These are phyloP conservation scores for Neospermospora avenae DNA, from an alignment of 2,329 filamentous ascomycete species.

Conservation along the genomic window DNA sequence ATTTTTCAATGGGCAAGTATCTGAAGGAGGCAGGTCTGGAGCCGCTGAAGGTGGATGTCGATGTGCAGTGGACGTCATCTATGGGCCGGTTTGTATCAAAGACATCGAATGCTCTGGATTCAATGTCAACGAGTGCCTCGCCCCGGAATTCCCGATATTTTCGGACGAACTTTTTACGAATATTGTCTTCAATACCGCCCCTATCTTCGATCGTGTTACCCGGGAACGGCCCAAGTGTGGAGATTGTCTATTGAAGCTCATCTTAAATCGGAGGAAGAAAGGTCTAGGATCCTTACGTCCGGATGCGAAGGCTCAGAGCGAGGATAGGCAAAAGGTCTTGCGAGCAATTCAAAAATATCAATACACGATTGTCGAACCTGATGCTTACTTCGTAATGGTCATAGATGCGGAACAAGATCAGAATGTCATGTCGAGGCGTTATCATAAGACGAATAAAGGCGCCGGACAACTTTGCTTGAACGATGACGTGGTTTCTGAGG, in stretches of 20 bases:
- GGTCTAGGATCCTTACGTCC: not conserved
- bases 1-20: conserved; percentile 37
- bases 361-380: conserved; percentile 25
- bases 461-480: conserved; percentile 42
- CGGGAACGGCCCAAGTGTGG: conserved; percentile 40
- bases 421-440: conserved; percentile 37
- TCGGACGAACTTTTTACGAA: conserved; percentile 37
- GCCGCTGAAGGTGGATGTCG: conserved; percentile 39
- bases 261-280: conserved; percentile 33
- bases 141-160: conserved; percentile 40
- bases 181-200: conserved; percentile 39
- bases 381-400: conserved; percentile 42
- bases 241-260: conserved; percentile 42
- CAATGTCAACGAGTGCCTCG: conserved; percentile 41
- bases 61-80: conserved; percentile 43
- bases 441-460: conserved; percentile 35
- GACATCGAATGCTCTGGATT: conserved; percentile 41
- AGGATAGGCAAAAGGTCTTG: not conserved
- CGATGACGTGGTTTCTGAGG: conserved; percentile 42
- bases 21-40: conserved; percentile 40
- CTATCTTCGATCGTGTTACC: conserved; percentile 39
- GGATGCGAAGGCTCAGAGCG: not conserved
- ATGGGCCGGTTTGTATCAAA: conserved; percentile 41
- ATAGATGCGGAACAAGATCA: conserved; percentile 43
- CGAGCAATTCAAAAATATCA: not conserved